Conservation (phyloP, 306 rosid genomes). For the Macrotyloma uniflorum region DNA sequence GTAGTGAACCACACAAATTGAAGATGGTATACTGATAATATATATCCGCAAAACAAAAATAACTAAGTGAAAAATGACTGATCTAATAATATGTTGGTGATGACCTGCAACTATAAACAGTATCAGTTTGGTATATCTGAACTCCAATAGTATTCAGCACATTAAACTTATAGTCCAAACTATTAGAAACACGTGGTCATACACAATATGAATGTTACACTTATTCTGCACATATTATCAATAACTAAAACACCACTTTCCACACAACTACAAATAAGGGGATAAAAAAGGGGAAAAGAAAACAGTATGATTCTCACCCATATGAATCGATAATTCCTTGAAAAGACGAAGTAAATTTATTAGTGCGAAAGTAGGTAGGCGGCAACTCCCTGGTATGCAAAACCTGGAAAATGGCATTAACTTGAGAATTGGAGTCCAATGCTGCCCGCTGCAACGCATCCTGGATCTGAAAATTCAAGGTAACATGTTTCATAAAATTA, state of each 20-base stretch:
- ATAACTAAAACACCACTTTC: constrained; percentile 19
- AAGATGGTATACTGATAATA: not conserved
- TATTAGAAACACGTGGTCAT: constrained; percentile 18
- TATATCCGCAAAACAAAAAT: not conserved
- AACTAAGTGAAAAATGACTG: constrained; percentile 8
- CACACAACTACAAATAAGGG: constrained; percentile 6
- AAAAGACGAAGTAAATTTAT: constrained; percentile 73
- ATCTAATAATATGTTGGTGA: not conserved
- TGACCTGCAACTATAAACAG: constrained; percentile 23
- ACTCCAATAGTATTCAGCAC: not conserved
- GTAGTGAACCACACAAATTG: not conserved
- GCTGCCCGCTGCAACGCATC: constrained; percentile 71
- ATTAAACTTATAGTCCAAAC: not conserved
- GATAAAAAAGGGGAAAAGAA: constrained; percentile 20
- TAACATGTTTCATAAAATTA: constrained; percentile 20
- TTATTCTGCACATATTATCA: constrained; percentile 23
- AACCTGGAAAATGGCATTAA: constrained; percentile 81
- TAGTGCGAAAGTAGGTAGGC: constrained; percentile 73
- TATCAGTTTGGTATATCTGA: not conserved
- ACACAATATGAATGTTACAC: constrained; percentile 26
- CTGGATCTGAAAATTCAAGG: constrained; percentile 59
- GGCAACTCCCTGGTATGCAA: constrained; percentile 71
- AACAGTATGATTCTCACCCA: constrained; percentile 60
- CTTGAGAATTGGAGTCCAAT: constrained; percentile 70
- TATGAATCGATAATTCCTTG: constrained; percentile 87